Evolutionary conservation across 78 protist genomes (phyloP), one percentile per base, ranked within the genome.

Genomic region (Dictyostelium firmibasis): DNA sequence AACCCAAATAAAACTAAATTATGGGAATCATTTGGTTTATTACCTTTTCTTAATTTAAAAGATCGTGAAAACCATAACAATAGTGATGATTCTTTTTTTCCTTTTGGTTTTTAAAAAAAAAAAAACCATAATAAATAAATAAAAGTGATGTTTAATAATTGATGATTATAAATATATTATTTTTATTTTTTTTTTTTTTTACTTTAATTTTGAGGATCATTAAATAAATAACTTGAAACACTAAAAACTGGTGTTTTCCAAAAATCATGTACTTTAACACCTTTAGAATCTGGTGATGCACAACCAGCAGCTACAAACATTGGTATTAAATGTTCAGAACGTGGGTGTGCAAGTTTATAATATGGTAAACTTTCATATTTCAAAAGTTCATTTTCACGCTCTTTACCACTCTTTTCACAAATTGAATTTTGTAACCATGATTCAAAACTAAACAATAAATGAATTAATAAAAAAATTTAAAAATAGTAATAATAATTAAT

Each of bases 261-360:
- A 41, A 38, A 76, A 23, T 76, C 83, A 23, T 38, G 57, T 20
- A 76, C 31, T 9, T 31, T 33, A 29, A 29, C 25, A 38, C 83
- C 83, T 76, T 33, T 33, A 2, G 83, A 76, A n/a, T 36, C 44
- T n/a, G 33, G 44, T 36, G n/a, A 20, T 29, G 83, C 27, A 76
- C 62, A 20, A 79, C 85, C 85, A 16, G 38, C 47, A 2, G 86
- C 82, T 33, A 87, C 85, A 14, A 87, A 57, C 0, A 87, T 11
- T 57, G 93, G 93, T 4, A 87, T 35, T 18, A 87, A 43, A 64
- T 87, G 93, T 20, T 86, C 92, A 6, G 64, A 53, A 25, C 86
- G 13, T 60, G 93, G 93, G 18, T 87, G 93, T 23, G 93, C 85
- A 10, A 25, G 20, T 23, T 27, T 27, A 27, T 25, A 44, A 3